Evolutionary conservation across 164 flowering plant genomes (phyloP), one percentile per base, ranked within the genome.

Genomic region (Chloranthus sessilifolius): DNA sequence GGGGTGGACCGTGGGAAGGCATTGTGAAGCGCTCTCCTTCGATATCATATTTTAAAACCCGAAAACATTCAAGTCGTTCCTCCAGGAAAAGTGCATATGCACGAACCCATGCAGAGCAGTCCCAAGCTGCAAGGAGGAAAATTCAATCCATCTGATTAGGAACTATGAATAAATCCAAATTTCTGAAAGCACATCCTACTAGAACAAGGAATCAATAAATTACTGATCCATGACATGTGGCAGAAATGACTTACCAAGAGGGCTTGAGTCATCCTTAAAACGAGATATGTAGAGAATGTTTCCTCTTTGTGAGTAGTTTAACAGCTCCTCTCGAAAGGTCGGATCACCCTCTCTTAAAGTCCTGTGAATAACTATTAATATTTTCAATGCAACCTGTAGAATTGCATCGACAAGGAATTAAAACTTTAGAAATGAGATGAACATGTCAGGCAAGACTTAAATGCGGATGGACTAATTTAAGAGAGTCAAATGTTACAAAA

Each of bases 61-160:
- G 67, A 50, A 79, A 89, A 44, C 99, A 87, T 58, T 94, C 97
- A 2, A 94, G 76, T 34, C 97, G 55, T 68, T 94, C 97, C 72
- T 94, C 97, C 22, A 94, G 68, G 61, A 82, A 92, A 9, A 86
- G 92, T 1, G 97, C 97, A 74, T 94, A 94, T 3, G 99, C 79
- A 3, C 99, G 73, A 16, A 85, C 86, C 97, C 99, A 94, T 7
- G 95, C 95, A 22, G 99, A 94, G 68, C 97, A 94, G 71, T 94
- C 99, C 97, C 97, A 94, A 41, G 97, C 99, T 94, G 73, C 76
- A 71, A 7, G 29, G 36, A 43, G 11, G 29, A 38, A 53, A 43
- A 33, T 8, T 7, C 16, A 47, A 47, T 19, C 21, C 22, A 47
- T 47, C n/a, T 4, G 36, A 28, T n/a, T n/a, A n/a, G n/a, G n/a